Evolutionary conservation across 768 basidiomycete genomes (phyloP), one percentile per base, ranked within the genome.

Genomic region (Pleurotus pulmonarius): DNA sequence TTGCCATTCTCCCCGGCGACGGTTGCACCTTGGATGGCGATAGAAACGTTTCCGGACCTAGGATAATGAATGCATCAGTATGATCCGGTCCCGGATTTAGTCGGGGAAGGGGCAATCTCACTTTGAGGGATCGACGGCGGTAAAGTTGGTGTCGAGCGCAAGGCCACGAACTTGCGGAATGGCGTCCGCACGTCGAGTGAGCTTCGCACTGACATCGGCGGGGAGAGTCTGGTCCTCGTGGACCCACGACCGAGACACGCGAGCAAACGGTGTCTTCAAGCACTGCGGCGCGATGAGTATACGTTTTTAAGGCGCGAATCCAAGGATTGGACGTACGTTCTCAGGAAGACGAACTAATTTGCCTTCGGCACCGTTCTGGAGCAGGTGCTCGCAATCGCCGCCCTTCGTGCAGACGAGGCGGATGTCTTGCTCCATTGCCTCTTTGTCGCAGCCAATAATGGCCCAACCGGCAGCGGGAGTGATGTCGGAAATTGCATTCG

Each of bases 331-430:
- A 70, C 76, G 44, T 54, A 83, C 83, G 49, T 69, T 69, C 60
- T 83, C 74, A 5, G 83, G 82, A 5, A 85, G 63, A 16, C 81
- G 73, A 25, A 83, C 80, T 20, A 85, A 64, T 58, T 79, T 83
- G 57, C 74, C 76, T 16, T 70, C 75, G 0, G 79, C 72, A 20
- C 75, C 73, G 25, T 68, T 64, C 45, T 60, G 58, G 56, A 69
- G 75, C 11, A 82, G 64, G 53, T 77, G 78, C 18, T 66, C 64
- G 62, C 79, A 81, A 5, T 65, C 64, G 16, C 62, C 57, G 13
- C 66, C 64, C 15, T 51, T 37, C 1, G 24, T 26, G 16, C 49
- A 51, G n/a, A 51, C 49, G 20, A 43, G 59, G 59, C 29, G 65
- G n/a, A 51, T 22, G 12, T 51, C 49, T 37, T 51, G 49, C 3